Percentiles rank a stretch among this genome's conserved stretches.
Evolutionary conservation across 345 rosid species (phyloP).

Genomic region (Eucalyptus grandis): DNA sequence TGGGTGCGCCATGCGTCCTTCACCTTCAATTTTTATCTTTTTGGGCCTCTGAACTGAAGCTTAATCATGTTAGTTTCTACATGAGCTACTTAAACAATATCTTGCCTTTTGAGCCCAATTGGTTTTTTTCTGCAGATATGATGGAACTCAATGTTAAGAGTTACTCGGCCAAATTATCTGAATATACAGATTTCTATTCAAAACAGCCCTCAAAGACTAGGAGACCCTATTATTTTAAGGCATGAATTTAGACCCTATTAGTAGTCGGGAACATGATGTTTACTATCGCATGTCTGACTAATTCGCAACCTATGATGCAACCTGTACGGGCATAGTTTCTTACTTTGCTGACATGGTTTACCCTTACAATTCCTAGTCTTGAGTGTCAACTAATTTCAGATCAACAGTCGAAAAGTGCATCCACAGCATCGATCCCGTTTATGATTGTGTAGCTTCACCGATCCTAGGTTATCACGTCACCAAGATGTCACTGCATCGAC

Average conservation of each 20-base stretch:
- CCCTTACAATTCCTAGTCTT: neutral
- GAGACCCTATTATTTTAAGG: neutral
- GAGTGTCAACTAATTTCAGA: neutral
- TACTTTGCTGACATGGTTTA: neutral
- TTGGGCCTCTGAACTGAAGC: neutral
- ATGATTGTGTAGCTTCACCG: neutral
- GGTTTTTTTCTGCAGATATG: neutral
- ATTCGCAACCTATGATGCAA: neutral
- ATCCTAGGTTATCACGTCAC: neutral
- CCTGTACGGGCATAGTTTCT: neutral
- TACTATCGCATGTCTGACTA: neutral
- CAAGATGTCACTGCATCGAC: neutral
- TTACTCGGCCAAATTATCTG: neutral
- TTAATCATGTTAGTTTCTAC: neutral
- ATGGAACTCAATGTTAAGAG: neutral
- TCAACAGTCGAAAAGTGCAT: neutral
- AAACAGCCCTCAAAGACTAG: neutral
- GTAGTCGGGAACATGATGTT: neutral
- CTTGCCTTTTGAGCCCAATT: neutral
- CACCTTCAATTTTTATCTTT: neutral
- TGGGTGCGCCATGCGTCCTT: neutral
- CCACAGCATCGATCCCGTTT: neutral
- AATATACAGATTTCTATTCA: neutral
- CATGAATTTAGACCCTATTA: neutral
- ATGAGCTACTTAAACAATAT: neutral